These are phyloP conservation scores for Metarhizium humberi DNA, from an alignment of 2,329 filamentous ascomycete species.

Conservation along the genomic window DNA sequence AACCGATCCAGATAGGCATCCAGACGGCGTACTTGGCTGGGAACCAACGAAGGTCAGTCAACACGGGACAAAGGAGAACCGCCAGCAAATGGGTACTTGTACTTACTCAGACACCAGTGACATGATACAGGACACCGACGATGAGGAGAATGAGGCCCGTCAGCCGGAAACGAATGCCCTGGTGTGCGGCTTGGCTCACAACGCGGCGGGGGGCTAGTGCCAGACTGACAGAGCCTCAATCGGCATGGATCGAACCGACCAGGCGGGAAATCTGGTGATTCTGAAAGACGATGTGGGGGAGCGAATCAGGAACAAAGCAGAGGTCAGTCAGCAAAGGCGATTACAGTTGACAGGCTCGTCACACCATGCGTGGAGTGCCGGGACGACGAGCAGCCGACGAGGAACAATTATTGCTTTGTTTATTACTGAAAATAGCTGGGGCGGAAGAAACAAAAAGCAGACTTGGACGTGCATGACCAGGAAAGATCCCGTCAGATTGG, in stretches of 20 bases:
- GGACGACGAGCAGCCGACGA: slow-evolving; percentile 7
- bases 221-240: slow-evolving; percentile 8
- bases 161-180: neutral
- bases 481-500: neutral
- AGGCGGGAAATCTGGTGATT: slow-evolving; percentile 2
- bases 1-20: slow-evolving; percentile 59
- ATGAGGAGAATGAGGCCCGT: neutral
- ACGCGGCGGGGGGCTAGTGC: slow-evolving; percentile 4
- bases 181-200: slow-evolving; percentile 2
- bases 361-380: slow-evolving; percentile 13
- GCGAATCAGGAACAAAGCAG: slow-evolving; percentile 3
- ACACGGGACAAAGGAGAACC: neutral
- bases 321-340: neutral
- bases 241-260: slow-evolving; percentile 6
- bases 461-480: neutral
- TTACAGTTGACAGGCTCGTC: slow-evolving; percentile 8
- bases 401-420: neutral
- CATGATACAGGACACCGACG: slow-evolving; percentile 21
- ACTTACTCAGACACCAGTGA: slow-evolving; percentile 40
- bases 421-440: neutral
- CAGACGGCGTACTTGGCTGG: slow-evolving; percentile 51
- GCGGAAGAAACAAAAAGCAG: neutral
- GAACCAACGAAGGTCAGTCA: slow-evolving; percentile 9
- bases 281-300: slow-evolving; percentile 1
- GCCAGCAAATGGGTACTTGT: neutral